A percentile compares a stretch with the other conserved stretches of the same genome.
These are phyloP conservation scores for Cupressus sempervirens DNA, from an alignment of 75 land plant species.

Conservation along the genomic window DNA sequence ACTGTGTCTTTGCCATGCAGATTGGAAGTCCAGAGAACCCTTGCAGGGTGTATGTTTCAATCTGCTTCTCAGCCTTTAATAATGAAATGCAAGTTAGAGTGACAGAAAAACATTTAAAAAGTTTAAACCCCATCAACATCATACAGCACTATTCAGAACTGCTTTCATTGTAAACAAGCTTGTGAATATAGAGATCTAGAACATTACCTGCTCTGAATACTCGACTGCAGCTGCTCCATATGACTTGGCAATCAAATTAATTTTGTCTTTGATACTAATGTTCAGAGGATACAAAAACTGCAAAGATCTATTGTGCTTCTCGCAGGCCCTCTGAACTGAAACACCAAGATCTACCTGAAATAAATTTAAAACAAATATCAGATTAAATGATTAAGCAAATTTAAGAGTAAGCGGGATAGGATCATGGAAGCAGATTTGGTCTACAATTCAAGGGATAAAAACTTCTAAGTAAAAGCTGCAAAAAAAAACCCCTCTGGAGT, in stretches of 20 bases:
- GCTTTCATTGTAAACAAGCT: not conserved
- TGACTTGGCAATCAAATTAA: constrained; percentile 82
- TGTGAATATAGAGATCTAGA: not conserved
- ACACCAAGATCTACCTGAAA: constrained; percentile 87
- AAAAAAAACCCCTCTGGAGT: not conserved
- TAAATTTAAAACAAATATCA: constrained; percentile 7
- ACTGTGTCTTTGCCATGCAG: constrained; percentile 97
- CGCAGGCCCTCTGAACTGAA: constrained; percentile 95
- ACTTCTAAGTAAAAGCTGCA: not conserved
- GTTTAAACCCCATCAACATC: not conserved
- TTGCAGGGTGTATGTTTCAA: constrained; percentile 83
- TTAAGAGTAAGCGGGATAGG: not conserved
- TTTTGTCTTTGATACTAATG: constrained; percentile 85
- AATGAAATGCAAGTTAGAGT: not conserved
- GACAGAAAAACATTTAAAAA: constrained; percentile 3
- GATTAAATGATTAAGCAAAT: not conserved
- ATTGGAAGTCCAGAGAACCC: constrained; percentile 87
- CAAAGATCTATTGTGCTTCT: constrained; percentile 53
- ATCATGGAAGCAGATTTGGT: not conserved
- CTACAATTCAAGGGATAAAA: not conserved
- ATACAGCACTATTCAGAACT: not conserved
- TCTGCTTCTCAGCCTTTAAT: constrained; percentile 88
- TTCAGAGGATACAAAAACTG: constrained; percentile 87
- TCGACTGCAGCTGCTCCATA: constrained; percentile 96
- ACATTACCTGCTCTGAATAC: constrained; percentile 78